Evolutionary conservation across 140 eudicot genomes (phyloP), one percentile per base, ranked within the genome.

Genomic region (Bidens hawaiensis): DNA sequence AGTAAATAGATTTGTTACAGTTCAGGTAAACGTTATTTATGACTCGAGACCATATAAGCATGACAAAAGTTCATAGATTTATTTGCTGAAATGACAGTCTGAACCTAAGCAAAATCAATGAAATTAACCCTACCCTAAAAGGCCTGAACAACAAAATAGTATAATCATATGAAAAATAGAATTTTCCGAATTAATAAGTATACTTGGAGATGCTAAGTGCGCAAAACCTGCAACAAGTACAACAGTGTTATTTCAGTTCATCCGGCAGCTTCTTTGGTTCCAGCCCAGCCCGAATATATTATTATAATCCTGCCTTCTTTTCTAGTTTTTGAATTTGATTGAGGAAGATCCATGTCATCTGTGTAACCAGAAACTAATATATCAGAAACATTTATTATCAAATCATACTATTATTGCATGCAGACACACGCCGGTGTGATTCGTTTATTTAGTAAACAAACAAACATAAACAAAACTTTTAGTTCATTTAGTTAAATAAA

Each of bases 311-410:
- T n/a, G 62, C 73, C 13, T 63, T 68, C 63, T 63, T 62, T 65
- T 78, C 74, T 21, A 78, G 76, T 18, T 74, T 78, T 50, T 78
- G 80, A 41, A 78, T 78, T 78, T 78, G 83, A 57, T 78, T 78
- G 22, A 78, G 74, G 71, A 78, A 78, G 23, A 78, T 78, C 79
- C 83, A 78, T 19, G 83, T 78, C 83, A 78, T 68, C 83, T 78
- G 76, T 28, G 8, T 53, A 61, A 27, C 30, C 69, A 60, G 11
- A 67, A n/a, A 24, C 40, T 40, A 25, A 25, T 12, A 12, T 17
- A 70, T 64, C 30, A 75, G 55, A 42, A 47, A 45, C 54, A 25
- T 17, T 70, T 60, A 58, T 55, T 7, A n/a, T n/a, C n/a, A n/a
- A 2, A 25, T 25, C 31, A 0, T 36, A 7, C 2, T 2, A 1